Evolutionary conservation across 176 grass and related monocot species (phyloP).

Genomic region (Zea luxurians): DNA sequence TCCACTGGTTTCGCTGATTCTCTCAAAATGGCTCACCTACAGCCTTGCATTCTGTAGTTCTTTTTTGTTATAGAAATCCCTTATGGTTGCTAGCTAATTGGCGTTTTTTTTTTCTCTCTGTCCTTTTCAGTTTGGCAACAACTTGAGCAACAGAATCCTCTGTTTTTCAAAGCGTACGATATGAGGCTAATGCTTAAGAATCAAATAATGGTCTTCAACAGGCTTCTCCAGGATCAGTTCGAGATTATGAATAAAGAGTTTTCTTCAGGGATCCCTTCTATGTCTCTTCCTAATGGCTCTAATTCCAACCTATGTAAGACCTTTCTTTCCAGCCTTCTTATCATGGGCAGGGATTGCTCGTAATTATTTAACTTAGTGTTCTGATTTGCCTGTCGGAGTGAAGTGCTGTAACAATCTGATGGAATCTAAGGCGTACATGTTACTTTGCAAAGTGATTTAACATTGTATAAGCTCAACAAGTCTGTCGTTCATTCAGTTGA

Average conservation of each 20-base stretch:
- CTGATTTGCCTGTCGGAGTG: neutral
- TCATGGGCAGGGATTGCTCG: neutral
- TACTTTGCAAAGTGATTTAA: constrained; percentile 19
- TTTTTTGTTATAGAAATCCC: neutral
- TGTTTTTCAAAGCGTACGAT: constrained; percentile 97
- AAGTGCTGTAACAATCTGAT: neutral
- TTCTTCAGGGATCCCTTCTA: constrained; percentile 45
- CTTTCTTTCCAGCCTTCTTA: constrained; percentile 16
- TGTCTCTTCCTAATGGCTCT: constrained; percentile 69
- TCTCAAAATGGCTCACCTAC: neutral
- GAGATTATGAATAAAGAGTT: constrained; percentile 74
- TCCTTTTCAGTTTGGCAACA: constrained; percentile 84
- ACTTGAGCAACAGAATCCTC: constrained; percentile 79
- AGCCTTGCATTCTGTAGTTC: neutral
- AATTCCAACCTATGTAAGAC: constrained; percentile 65
- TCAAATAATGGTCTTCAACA: constrained; percentile 86
- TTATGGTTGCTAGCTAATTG: constrained; percentile 8
- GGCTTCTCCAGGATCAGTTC: constrained; percentile 72
- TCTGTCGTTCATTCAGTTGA: neutral
- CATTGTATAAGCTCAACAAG: neutral
- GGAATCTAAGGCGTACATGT: neutral
- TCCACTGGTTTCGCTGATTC: constrained; percentile 5
- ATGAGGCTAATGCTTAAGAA: constrained; percentile 94
- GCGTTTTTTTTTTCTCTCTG: neutral
- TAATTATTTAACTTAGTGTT: neutral